Percentiles rank a stretch among this genome's conserved stretches.
phyloP scores from a whole-genome alignment of 2,329 filamentous ascomycete species.

The Dactylellina drechsleri region DNA sequence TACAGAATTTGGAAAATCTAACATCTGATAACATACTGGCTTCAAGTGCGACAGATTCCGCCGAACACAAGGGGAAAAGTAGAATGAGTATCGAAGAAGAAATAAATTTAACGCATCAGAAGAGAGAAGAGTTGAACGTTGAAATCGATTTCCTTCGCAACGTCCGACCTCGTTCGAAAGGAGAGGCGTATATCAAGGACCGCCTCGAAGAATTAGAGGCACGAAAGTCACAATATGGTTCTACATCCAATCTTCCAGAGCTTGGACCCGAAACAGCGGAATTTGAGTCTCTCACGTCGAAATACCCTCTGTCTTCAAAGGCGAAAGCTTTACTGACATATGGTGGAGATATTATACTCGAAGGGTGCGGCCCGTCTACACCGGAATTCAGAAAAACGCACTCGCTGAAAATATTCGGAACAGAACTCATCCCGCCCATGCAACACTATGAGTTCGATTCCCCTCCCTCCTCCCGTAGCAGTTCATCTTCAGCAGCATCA shows the following conservation, averaged over 20 bases:
- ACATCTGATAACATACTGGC: no score
- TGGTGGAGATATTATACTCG: background rate
- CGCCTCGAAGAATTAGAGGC: slow-evolving; percentile 3
- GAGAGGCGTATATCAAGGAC: background rate
- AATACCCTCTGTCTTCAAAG: background rate
- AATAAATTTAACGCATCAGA: background rate
- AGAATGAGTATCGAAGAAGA: slow-evolving; percentile 21
- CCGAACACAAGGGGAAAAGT: slow-evolving; percentile 4
- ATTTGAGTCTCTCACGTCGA: background rate
- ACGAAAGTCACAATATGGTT: background rate
- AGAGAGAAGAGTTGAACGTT: background rate
- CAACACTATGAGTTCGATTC: slow-evolving; percentile 30
- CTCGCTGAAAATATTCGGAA: slow-evolving; percentile 24
- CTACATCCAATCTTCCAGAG: background rate
- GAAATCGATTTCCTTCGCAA: slow-evolving; percentile 16
- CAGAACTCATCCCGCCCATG: slow-evolving; percentile 8
- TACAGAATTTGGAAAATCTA: background rate
- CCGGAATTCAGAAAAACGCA: slow-evolving; percentile 2
- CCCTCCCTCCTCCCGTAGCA: background rate
- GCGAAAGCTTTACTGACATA: slow-evolving; percentile 9
- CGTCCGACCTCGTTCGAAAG: background rate
- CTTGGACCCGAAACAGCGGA: background rate
- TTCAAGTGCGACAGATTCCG: background rate
- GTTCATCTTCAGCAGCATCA: background rate
- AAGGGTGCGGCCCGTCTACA: slow-evolving; percentile 5